Conservation (phyloP, 768 basidiomycete species). For the Tylopilus subfusipes region DNA sequence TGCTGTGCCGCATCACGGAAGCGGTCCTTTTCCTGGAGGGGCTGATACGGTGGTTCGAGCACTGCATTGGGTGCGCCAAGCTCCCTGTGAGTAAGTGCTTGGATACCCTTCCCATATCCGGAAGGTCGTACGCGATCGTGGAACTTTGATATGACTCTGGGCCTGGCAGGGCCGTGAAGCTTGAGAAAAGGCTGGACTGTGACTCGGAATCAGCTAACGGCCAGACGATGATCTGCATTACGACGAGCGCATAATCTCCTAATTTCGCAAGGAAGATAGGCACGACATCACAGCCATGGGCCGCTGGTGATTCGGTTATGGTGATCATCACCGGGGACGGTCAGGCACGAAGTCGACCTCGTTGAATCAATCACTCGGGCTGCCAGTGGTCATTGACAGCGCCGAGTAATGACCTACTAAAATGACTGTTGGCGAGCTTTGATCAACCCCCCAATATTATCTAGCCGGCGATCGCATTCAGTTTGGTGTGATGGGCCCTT, state of each 20-base stretch:
- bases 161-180: not conserved
- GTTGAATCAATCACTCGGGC: not conserved
- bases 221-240: not conserved
- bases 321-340: not conserved
- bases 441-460: no score
- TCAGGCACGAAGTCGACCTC: no score
- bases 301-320: not conserved
- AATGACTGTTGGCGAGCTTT: no score
- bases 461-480: not conserved
- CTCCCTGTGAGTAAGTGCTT: not conserved
- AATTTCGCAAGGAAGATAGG: not conserved
- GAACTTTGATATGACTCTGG: not conserved
- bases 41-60: not conserved
- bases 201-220: not conserved
- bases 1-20: not conserved
- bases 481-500: not conserved
- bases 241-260: not conserved
- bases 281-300: not conserved
- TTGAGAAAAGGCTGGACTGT: not conserved
- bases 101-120: not conserved
- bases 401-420: not conserved
- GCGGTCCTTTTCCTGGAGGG: not conserved
- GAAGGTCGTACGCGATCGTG: not conserved
- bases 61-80: not conserved
- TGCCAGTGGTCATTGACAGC: no score